Percentiles rank a stretch among this genome's conserved stretches.
Evolutionary conservation across 2,329 filamentous ascomycete genomes (phyloP).

Genomic region (Trichoderma polysporum): DNA sequence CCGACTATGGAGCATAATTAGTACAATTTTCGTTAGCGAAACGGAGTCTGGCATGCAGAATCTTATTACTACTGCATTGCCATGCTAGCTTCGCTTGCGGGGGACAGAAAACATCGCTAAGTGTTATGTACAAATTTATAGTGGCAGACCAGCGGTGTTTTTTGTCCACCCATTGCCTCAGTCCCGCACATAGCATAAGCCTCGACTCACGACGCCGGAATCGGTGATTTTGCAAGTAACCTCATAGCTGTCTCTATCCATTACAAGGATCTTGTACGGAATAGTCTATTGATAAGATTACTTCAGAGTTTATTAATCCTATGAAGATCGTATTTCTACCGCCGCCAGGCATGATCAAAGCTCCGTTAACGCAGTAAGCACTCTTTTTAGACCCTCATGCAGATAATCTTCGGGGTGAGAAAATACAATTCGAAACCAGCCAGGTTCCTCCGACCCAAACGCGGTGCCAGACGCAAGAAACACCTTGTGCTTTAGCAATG

Average conservation of each 20-base stretch:
- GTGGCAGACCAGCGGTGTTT: background rate
- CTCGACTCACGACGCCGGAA: background rate
- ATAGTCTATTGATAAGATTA: background rate
- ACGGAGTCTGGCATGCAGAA: background rate
- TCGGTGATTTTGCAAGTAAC: background rate
- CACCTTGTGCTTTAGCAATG: slow-evolving; percentile 33
- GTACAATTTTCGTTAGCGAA: background rate
- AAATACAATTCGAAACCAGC: slow-evolving; percentile 43
- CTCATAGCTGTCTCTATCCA: background rate
- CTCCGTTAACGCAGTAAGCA: background rate
- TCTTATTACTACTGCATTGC: background rate
- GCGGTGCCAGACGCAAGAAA: slow-evolving; percentile 38
- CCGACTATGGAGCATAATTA: background rate
- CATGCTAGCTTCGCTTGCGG: no score
- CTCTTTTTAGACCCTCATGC: slow-evolving; percentile 25
- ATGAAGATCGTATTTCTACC: background rate
- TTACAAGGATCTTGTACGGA: background rate
- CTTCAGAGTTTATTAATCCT: background rate
- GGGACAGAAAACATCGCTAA: no score
- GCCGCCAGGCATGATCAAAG: background rate
- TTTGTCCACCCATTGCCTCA: no score
- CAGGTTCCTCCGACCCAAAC: slow-evolving; percentile 39
- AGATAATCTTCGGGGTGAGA: slow-evolving; percentile 34
- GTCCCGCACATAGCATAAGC: no score
- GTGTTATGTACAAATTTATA: no score